Evolutionary conservation across 2,329 filamentous ascomycete genomes (phyloP).

Genomic region (Dothideomycetes sp.): DNA sequence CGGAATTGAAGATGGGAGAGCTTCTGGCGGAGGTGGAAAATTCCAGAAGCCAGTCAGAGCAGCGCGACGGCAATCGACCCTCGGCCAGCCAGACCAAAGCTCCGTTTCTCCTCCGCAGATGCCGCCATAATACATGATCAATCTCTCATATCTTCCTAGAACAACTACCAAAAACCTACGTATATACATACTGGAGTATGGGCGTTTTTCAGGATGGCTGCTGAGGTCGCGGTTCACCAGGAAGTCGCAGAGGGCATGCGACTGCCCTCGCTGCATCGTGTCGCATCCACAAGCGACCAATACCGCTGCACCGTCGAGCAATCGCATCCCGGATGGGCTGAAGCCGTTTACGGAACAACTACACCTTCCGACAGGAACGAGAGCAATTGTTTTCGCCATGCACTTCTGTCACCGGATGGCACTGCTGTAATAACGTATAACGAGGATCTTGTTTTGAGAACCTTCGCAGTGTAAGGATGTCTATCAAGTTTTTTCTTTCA

Average conservation of each 20-base stretch:
- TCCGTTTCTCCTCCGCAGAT: conserved; percentile 1
- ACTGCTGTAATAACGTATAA: conserved; percentile 48
- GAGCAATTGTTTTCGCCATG: conserved; percentile 36
- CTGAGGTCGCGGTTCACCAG: not conserved
- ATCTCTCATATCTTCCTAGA: too few species aligned
- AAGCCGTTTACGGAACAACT: not conserved
- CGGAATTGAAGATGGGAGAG: too few species aligned
- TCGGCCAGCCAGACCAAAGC: conserved; percentile 7
- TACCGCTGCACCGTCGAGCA: conserved; percentile 16
- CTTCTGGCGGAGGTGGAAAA: conserved; percentile 9
- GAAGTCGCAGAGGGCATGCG: not conserved
- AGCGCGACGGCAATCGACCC: not conserved
- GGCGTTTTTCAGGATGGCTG: not conserved
- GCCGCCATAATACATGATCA: too few species aligned
- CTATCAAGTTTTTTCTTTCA: not conserved
- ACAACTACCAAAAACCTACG: too few species aligned
- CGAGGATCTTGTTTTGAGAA: conserved; percentile 42
- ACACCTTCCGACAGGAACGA: conserved; percentile 10
- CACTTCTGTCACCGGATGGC: conserved; percentile 45
- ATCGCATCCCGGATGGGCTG: conserved; percentile 5
- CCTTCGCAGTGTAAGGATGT: conserved; percentile 38
- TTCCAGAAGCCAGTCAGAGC: conserved; percentile 9
- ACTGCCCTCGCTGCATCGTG: conserved; percentile 8
- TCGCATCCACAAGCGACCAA: conserved; percentile 20
- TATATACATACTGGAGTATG: too few species aligned